Conservation (phyloP, 306 rosid species). For the Inga oerstediana region DNA sequence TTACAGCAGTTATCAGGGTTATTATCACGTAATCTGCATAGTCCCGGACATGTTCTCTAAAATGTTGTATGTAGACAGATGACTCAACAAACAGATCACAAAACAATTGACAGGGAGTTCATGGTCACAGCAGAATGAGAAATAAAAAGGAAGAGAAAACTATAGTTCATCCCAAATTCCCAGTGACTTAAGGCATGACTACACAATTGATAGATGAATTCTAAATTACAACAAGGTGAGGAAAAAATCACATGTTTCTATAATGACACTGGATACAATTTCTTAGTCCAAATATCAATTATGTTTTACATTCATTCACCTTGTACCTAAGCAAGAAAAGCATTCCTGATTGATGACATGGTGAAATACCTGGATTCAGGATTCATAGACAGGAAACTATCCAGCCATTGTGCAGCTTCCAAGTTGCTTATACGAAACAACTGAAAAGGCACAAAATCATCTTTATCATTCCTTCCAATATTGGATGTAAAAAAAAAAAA, state of each 20-base stretch:
- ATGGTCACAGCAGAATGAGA: neutral
- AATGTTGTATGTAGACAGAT: neutral
- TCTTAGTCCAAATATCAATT: neutral
- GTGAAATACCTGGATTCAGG: constrained; percentile 48
- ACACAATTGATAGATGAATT: no score
- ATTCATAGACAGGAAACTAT: constrained; percentile 57
- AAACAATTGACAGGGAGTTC: neutral
- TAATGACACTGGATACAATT: neutral
- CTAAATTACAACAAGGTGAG: neutral
- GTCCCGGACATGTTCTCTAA: no score
- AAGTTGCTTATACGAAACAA: constrained; percentile 50
- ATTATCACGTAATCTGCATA: neutral
- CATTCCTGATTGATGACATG: neutral
- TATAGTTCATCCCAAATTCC: neutral
- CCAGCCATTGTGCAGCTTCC: constrained; percentile 61
- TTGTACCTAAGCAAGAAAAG: neutral
- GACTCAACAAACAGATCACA: neutral
- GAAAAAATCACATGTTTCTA: neutral
- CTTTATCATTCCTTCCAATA: constrained; percentile 23
- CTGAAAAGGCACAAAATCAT: constrained; percentile 31
- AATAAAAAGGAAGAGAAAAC: neutral
- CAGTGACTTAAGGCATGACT: no score
- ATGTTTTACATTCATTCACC: neutral
- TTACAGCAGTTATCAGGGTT: neutral
- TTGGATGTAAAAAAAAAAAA: neutral